These are phyloP conservation scores for Cyclocybe cylindracea DNA, from an alignment of 768 basidiomycete species.

Conservation along the genomic window DNA sequence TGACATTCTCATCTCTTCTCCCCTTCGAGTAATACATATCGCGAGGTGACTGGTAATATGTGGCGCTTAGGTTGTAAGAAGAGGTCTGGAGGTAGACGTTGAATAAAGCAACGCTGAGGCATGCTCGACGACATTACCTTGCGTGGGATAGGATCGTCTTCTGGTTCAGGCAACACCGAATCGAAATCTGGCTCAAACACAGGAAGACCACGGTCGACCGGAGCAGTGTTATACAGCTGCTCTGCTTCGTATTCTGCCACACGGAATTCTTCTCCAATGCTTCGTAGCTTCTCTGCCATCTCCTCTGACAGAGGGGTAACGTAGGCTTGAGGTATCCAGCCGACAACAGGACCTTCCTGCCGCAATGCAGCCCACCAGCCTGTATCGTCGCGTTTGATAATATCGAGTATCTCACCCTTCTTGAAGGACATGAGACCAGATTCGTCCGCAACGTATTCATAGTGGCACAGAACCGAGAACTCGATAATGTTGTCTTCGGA, in stretches of 20 bases:
- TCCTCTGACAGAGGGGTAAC: constrained; percentile 56
- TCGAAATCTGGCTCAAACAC: constrained; percentile 18
- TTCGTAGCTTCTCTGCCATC: constrained; percentile 48
- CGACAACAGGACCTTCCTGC: constrained; percentile 47
- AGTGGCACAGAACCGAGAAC: constrained; percentile 63
- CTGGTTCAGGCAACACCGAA: constrained; percentile 7
- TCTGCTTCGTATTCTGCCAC: constrained; percentile 50
- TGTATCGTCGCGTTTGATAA: constrained; percentile 67
- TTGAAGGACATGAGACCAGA: constrained; percentile 60
- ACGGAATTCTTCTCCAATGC: constrained; percentile 44
- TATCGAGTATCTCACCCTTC: constrained; percentile 65
- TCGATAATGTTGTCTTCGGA: constrained; percentile 31
- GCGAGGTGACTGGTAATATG: constrained; percentile 7
- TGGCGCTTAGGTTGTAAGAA: not conserved
- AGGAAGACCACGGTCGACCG: constrained; percentile 29
- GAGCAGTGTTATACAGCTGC: constrained; percentile 40
- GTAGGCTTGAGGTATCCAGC: constrained; percentile 79
- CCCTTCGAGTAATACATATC: constrained; percentile 2
- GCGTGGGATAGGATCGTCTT: not conserved
- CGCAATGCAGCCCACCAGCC: constrained; percentile 86
- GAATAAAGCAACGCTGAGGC: too few species aligned
- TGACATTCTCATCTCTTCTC: constrained; percentile 3
- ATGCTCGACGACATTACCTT: not conserved
- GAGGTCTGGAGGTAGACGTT: not conserved
- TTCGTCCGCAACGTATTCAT: constrained; percentile 69